These are phyloP conservation scores for Salix exigua DNA, from an alignment of 345 rosid species.

Conservation along the genomic window DNA sequence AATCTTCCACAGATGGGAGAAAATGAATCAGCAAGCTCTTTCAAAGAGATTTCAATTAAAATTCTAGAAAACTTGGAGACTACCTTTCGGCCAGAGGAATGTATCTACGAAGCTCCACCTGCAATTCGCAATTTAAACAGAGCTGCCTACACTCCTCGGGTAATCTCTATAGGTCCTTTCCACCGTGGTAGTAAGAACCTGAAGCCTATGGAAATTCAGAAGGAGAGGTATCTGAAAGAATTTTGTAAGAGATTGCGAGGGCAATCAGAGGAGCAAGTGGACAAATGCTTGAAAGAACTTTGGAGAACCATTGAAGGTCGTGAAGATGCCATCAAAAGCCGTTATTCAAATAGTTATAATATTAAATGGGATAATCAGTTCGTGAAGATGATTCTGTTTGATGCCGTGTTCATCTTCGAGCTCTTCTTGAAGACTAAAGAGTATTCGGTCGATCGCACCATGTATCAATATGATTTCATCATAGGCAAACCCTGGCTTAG, in stretches of 20 bases:
- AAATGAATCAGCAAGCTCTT: background rate
- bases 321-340: background rate
- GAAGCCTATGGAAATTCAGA: background rate
- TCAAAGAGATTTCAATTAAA: background rate
- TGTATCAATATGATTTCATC: background rate
- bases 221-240: slow-evolving; percentile 1
- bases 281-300: background rate
- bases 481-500: slow-evolving; percentile 4
- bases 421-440: background rate
- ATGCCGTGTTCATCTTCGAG: slow-evolving; percentile 14
- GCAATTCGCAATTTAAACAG: background rate
- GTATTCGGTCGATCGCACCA: too few relatives aligned
- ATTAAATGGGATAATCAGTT: background rate
- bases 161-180: slow-evolving; percentile 12
- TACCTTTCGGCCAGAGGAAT: background rate
- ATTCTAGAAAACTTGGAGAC: slow-evolving; percentile 6
- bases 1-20: background rate
- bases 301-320: background rate
- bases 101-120: slow-evolving; percentile 3
- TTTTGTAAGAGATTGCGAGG: background rate
- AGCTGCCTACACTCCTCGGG: slow-evolving; percentile 7
- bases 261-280: background rate
- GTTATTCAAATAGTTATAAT: background rate
- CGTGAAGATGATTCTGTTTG: background rate
- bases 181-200: background rate